These are phyloP conservation scores for Pseudogymnoascus sp. DNA, from an alignment of 2,329 filamentous ascomycete species.

Conservation along the genomic window DNA sequence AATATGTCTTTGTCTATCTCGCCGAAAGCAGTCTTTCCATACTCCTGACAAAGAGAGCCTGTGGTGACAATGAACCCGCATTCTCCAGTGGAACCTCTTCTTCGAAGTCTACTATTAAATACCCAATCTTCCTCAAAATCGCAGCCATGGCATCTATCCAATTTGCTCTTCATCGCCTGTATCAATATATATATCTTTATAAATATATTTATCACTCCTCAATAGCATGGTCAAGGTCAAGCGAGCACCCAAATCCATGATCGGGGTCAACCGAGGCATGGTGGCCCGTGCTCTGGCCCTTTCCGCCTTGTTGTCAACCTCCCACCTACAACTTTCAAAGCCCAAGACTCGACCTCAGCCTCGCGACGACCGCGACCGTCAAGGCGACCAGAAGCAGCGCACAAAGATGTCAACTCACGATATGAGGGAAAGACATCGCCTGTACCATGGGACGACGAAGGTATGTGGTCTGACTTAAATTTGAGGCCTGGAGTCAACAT, in stretches of 20 bases:
- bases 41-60: background rate
- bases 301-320: background rate
- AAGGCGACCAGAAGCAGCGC: background rate
- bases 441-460: background rate
- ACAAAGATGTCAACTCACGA: background rate
- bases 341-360: background rate
- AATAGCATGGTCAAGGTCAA: background rate
- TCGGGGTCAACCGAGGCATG: constrained; percentile 5
- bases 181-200: background rate
- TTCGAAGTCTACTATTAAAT: background rate
- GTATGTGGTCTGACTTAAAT: background rate
- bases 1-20: background rate
- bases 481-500: background rate
- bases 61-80: background rate
- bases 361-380: background rate
- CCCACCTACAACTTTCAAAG: background rate
- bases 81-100: background rate
- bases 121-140: background rate
- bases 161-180: background rate
- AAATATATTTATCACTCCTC: background rate
- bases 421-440: background rate
- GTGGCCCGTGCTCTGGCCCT: constrained; percentile 4
- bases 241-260: constrained; percentile 4
- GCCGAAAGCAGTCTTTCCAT: background rate
- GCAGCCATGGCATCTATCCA: background rate